A percentile compares a stretch with the other conserved stretches of the same genome.
Evolutionary conservation across 2,329 filamentous ascomycete species (phyloP).

Genomic region (Epicoccum sorghinum): DNA sequence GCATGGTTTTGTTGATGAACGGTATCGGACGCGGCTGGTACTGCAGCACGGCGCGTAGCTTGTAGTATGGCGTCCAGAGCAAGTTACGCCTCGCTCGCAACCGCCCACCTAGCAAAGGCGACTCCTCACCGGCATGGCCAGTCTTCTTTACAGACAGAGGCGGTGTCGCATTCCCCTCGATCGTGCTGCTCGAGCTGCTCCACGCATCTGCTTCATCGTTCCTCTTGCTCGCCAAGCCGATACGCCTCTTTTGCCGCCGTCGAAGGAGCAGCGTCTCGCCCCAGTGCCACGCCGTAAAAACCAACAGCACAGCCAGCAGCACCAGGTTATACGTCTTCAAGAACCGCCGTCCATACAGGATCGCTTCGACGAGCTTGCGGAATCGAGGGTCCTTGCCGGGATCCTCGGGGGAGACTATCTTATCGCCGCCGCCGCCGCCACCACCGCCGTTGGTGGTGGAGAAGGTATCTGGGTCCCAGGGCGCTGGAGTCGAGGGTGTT

Average conservation of each 20-base stretch:
- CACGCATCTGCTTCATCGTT: slow-evolving; percentile 28
- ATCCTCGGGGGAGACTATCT: slow-evolving; percentile 35
- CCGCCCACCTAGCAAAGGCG: slow-evolving; percentile 38
- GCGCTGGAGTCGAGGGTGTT: slow-evolving; percentile 28
- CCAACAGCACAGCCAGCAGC: slow-evolving; percentile 44
- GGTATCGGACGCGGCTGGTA: slow-evolving; percentile 65
- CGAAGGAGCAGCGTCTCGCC: slow-evolving; percentile 28
- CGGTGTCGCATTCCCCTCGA: slow-evolving; percentile 45
- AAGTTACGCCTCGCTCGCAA: slow-evolving; percentile 3
- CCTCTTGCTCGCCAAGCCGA: neutral
- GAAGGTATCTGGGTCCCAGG: slow-evolving; percentile 19
- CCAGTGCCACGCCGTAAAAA: slow-evolving; percentile 49
- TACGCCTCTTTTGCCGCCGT: slow-evolving; percentile 20
- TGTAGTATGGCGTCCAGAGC: slow-evolving; percentile 28
- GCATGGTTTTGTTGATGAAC: slow-evolving; percentile 62
- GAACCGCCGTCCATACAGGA: slow-evolving; percentile 48
- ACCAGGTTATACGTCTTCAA: slow-evolving; percentile 50
- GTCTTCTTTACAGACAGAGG: slow-evolving; percentile 18
- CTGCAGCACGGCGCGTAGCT: slow-evolving; percentile 49
- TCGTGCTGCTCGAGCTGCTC: slow-evolving; percentile 50
- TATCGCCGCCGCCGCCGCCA: neutral
- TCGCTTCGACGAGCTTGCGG: slow-evolving; percentile 43
- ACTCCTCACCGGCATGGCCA: slow-evolving; percentile 35
- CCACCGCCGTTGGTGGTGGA: slow-evolving; percentile 8
- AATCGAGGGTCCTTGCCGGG: slow-evolving; percentile 46